Base-by-base conservation (phyloP, 179 eudicot species). In the Gypsophila paniculata region DNA sequence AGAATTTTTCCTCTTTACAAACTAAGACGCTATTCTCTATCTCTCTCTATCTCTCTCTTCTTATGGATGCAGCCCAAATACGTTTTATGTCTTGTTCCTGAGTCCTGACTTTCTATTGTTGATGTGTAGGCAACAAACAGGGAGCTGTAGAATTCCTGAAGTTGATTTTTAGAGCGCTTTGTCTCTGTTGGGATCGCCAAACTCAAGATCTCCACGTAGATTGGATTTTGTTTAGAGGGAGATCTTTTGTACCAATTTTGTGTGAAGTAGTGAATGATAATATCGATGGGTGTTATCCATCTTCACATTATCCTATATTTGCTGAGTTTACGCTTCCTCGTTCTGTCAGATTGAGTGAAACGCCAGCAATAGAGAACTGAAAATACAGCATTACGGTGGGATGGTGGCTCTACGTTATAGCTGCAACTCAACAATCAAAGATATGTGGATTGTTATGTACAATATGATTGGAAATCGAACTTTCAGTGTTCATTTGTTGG, bases 111-210 rank as follows among this genome's bases (percentile, higher is more conserved):
- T 44, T 22, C 59, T 32, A n/a, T 42, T 49, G 21, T 18, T 57
- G 46, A 19, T 65, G 69, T 69, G 48, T 62, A 94, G 99, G 99
- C 79, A 75, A 90, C 78, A 88, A 91, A 76, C 97, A 94, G 67
- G 99, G 99, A 73, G 87, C 90, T 61, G 68, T 88, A 54, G 99
- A 94, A 82, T 94, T 88, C 82, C 72, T 94, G 58, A 94, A 94
- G 85, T 78, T 94, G 78, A 83, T 94, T 6, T 86, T 94, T 63
- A 79, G 99, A 82, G 99, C 99, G 18, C 90, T 94, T 79, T 94
- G 97, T 80, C 91, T 94, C 32, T 94, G 99, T 78, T 94, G 99
- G 99, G 99, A 94, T 82, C 90, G 97, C 8, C 99, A 94, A 80
- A 94, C 99, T 26, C 99, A 94, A 75, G 97, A 94, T 84, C 87